Percentiles rank a stretch among this genome's conserved stretches.
These are phyloP conservation scores for Cryptococcus floricola DNA, from an alignment of 1,284 basidiomycete species.

Conservation along the genomic window DNA sequence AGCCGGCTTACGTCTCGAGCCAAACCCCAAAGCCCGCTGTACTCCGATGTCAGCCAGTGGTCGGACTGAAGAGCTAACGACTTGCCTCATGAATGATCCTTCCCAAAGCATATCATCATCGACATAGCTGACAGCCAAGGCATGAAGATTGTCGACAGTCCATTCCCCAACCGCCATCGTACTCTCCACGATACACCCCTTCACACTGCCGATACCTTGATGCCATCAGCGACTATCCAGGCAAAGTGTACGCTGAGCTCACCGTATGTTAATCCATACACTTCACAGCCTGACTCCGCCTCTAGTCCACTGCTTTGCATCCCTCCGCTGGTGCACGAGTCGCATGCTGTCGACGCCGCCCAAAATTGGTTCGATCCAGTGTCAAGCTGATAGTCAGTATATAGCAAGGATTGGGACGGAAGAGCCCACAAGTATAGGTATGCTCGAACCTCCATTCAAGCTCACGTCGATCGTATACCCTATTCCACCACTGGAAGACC, in stretches of 20 bases:
- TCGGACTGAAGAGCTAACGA: background rate
- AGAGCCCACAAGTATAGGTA: constrained; percentile 5
- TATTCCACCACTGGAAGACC: background rate
- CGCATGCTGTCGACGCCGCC: constrained; percentile 3
- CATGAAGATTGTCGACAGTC: background rate
- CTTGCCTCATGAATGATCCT: constrained; percentile 7
- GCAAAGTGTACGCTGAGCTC: background rate
- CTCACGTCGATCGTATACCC: constrained; percentile 4
- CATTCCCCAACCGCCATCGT: constrained; percentile 2
- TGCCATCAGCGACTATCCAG: background rate
- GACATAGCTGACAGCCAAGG: background rate
- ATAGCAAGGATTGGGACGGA: background rate
- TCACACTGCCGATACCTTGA: constrained; percentile 3
- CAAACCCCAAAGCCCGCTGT: constrained; percentile 4
- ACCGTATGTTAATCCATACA: constrained; percentile 1
- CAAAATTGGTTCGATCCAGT: constrained; percentile 9
- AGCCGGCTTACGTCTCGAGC: background rate
- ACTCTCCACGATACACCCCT: background rate
- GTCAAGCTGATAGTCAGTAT: background rate
- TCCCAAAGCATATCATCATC: background rate
- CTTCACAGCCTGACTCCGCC: background rate
- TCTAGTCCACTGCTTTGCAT: constrained; percentile 1
- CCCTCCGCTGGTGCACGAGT: background rate
- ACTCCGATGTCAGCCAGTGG: background rate
- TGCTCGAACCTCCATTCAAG: background rate